Conservation (phyloP, 2,329 filamentous ascomycete species). For the Hypoxylon sp. region DNA sequence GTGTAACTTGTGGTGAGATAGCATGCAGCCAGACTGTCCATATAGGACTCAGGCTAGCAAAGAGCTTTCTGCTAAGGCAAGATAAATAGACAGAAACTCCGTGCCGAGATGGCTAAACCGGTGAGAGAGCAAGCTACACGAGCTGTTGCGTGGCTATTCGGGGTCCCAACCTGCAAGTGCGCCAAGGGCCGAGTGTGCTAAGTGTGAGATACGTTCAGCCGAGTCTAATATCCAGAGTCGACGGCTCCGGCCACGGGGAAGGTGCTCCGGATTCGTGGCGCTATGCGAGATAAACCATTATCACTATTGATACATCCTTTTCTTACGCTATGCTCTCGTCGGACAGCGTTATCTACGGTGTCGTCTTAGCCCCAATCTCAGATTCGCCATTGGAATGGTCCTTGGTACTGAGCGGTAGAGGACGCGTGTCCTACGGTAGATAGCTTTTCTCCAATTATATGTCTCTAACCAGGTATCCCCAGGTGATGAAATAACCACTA, state of each 20-base stretch:
- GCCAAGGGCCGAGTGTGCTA: no score
- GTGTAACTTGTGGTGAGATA: background rate
- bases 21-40: background rate
- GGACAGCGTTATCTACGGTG: background rate
- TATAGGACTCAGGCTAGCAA: background rate
- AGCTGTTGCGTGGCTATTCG: no score
- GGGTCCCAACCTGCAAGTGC: no score
- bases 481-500: no score
- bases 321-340: background rate
- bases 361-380: background rate
- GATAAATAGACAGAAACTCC: no score
- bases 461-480: background rate
- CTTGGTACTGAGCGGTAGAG: background rate
- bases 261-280: background rate
- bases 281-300: background rate
- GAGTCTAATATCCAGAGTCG: background rate
- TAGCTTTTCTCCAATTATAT: no score
- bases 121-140: no score
- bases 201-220: background rate
- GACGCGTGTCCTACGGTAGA: background rate
- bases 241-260: background rate
- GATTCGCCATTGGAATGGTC: background rate
- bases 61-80: background rate
- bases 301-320: background rate
- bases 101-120: no score